Conservation (phyloP, 2,329 filamentous ascomycete genomes). For the Penicillium digitatum region DNA sequence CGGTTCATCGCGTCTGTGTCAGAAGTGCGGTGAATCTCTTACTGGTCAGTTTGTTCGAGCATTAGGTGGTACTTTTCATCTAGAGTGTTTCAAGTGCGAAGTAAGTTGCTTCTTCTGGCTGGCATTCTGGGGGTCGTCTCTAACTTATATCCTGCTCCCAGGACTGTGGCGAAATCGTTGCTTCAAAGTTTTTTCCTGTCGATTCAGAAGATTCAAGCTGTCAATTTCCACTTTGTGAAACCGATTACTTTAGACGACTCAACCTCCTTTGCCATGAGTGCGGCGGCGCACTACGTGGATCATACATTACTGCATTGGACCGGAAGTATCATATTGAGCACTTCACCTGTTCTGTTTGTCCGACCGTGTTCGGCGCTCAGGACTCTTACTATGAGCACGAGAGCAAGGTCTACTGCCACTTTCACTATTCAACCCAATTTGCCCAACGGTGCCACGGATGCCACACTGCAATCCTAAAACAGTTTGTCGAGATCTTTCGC, state of each 20-base stretch:
- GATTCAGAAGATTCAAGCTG: conserved; percentile 77
- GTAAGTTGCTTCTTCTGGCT: conserved; percentile 52
- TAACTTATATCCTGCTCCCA: conserved; percentile 40
- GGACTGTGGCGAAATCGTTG: conserved; percentile 96
- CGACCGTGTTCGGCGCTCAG: conserved; percentile 95
- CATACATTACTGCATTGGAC: conserved; percentile 95
- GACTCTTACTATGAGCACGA: conserved; percentile 99
- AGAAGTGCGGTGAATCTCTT: conserved; percentile 81
- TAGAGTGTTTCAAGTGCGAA: conserved; percentile 96
- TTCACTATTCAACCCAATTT: conserved; percentile 96
- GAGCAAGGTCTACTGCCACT: conserved; percentile 94
- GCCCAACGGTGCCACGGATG: conserved; percentile 95
- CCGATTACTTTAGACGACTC: conserved; percentile 90
- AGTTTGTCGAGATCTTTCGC: conserved; percentile 97
- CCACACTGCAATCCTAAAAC: conserved; percentile 94
- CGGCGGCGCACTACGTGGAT: conserved; percentile 85
- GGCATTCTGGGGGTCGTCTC: conserved; percentile 9
- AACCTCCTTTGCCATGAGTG: conserved; percentile 89
- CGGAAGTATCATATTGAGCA: conserved; percentile 99
- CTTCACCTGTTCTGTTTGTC: conserved; percentile 95
- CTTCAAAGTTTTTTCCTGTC: conserved; percentile 97
- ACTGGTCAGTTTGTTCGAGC: conserved; percentile 96
- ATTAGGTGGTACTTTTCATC: conserved; percentile 86
- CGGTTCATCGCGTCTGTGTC: conserved; percentile 56
- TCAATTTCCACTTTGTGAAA: conserved; percentile 96